Evolutionary conservation across 441 rosid species (phyloP).

Genomic region (Omphalea diandra): DNA sequence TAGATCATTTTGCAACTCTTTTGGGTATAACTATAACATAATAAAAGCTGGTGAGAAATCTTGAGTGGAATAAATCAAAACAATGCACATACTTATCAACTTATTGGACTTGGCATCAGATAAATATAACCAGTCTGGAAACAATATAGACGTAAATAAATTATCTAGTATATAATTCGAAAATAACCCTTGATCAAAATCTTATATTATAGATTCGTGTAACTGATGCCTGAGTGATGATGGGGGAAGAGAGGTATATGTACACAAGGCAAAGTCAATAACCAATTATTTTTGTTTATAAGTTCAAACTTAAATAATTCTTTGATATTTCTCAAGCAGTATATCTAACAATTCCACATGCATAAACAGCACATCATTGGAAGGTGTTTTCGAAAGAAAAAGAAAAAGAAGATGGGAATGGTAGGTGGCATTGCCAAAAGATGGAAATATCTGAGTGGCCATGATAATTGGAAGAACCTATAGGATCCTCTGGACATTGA

Average conservation of each 20-base stretch:
- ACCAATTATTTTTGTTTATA: neutral
- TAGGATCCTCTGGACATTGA: constrained; percentile 68
- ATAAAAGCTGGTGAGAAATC: neutral
- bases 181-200: no score
- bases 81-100: neutral
- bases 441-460: constrained; percentile 74
- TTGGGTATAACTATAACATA: neutral
- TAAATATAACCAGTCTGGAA: no score
- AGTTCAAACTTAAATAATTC: neutral
- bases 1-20: neutral
- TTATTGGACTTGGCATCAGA: neutral
- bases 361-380: constrained; percentile 4
- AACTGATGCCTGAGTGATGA: no score
- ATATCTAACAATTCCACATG: neutral
- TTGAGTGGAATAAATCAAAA: constrained; percentile 1
- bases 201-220: no score
- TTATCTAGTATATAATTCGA: no score
- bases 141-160: no score
- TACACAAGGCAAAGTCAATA: neutral
- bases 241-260: neutral
- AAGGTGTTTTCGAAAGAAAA: constrained; percentile 33
- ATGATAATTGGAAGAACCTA: constrained; percentile 55
- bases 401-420: constrained; percentile 7
- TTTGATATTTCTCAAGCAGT: neutral
- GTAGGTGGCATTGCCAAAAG: constrained; percentile 32